phyloP scores from a whole-genome alignment of 2,329 filamentous ascomycete genomes.

The Colletotrichum tofieldiae region DNA sequence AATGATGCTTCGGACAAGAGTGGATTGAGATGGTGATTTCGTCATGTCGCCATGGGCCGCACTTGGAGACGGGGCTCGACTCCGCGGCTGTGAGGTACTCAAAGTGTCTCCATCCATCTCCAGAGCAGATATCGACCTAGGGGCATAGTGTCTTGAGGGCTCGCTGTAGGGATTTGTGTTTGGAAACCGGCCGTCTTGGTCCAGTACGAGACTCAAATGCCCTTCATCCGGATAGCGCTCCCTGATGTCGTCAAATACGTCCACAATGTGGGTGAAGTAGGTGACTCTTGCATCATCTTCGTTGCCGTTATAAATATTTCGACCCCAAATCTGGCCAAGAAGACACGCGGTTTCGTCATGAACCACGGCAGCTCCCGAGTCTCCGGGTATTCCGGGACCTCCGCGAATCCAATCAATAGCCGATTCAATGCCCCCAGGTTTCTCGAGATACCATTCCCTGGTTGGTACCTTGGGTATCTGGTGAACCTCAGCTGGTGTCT shows the following conservation, averaged over 20 bases:
- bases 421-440: not conserved
- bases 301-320: not conserved
- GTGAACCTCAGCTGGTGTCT: conserved; percentile 8
- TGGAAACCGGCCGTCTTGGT: not conserved
- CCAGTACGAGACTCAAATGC: not conserved
- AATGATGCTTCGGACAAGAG: not conserved
- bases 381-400: conserved; percentile 5
- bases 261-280: conserved; percentile 22
- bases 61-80: not conserved
- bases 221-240: not conserved
- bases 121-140: not conserved
- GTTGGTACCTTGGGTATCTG: not conserved
- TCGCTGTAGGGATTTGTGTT: not conserved
- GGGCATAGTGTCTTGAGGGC: not conserved
- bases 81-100: not conserved
- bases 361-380: conserved; percentile 19
- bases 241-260: conserved; percentile 18
- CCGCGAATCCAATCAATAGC: conserved; percentile 7
- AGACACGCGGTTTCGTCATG: not conserved
- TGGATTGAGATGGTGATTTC: not conserved
- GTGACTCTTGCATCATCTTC: not conserved
- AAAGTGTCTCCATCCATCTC: not conserved
- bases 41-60: not conserved
- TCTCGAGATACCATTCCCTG: conserved; percentile 23
- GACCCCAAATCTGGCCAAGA: conserved; percentile 26